Percentiles rank a stretch among this genome's conserved stretches.
These are phyloP conservation scores for Sphagnum tenellum DNA, from an alignment of 225 moss, liverwort and hornwort genomes.

Conservation along the genomic window DNA sequence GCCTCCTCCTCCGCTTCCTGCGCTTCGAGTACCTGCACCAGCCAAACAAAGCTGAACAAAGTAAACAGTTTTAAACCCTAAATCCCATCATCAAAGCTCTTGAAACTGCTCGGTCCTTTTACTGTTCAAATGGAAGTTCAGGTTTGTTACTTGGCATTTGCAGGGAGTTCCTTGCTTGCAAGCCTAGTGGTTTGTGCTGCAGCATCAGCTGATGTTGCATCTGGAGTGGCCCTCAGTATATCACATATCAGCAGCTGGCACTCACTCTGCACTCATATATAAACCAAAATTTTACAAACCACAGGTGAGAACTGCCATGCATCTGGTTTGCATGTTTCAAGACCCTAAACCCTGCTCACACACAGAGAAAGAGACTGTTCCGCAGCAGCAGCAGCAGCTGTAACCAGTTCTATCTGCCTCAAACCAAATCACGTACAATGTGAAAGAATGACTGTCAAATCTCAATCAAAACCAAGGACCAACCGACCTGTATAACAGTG, in stretches of 20 bases:
- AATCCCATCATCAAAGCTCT: too few species aligned
- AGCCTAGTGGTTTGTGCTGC: slow-evolving; percentile 96
- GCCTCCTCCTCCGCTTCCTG: too few species aligned
- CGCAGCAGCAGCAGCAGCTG: too few species aligned
- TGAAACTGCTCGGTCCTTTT: neutral
- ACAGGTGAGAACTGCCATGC: neutral
- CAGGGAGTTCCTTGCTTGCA: slow-evolving; percentile 79
- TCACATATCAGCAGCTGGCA: slow-evolving; percentile 99
- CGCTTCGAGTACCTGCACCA: too few species aligned
- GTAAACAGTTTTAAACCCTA: too few species aligned
- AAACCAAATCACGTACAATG: too few species aligned
- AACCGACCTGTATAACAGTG: slow-evolving; percentile 83
- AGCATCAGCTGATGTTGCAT: slow-evolving; percentile 97
- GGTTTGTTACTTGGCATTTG: slow-evolving; percentile 57
- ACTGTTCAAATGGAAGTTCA: neutral
- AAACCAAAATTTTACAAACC: neutral
- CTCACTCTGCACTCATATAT: slow-evolving; percentile 61
- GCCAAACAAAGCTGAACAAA: too few species aligned
- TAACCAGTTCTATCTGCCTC: too few species aligned
- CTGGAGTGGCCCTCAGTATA: slow-evolving; percentile 95
- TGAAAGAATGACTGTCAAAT: too few species aligned
- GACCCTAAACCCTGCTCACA: too few species aligned
- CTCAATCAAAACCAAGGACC: neutral
- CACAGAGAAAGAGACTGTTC: too few species aligned
- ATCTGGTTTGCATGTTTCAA: neutral